These are phyloP conservation scores for Trichothecium roseum DNA, from an alignment of 2,329 filamentous ascomycete species.

Conservation along the genomic window DNA sequence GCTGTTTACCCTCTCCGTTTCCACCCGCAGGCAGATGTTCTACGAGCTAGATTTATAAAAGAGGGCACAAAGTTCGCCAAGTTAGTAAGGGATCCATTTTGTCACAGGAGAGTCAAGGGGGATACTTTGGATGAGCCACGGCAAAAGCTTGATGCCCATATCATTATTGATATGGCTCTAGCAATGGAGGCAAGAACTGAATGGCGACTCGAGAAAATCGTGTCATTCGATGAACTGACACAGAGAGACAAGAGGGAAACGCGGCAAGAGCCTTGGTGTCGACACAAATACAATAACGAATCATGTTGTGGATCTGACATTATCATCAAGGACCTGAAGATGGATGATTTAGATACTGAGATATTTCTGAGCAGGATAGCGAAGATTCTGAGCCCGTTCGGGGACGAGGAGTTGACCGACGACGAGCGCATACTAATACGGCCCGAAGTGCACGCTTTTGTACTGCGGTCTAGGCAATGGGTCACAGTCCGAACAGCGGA, in stretches of 20 bases:
- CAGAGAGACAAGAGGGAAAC: not conserved
- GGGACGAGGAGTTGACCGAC: constrained; percentile 3
- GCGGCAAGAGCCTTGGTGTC: not conserved
- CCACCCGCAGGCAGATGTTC: not conserved
- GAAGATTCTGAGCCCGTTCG: not conserved
- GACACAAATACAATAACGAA: not conserved
- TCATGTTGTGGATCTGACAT: constrained; percentile 4
- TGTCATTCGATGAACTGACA: not conserved
- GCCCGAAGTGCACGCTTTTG: constrained; percentile 6
- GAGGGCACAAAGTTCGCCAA: not conserved
- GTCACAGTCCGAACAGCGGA: constrained; percentile 5
- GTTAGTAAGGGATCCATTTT: not conserved
- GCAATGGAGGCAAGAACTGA: constrained; percentile 2
- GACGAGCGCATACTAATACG: constrained; percentile 5
- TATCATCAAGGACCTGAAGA: constrained; percentile 1
- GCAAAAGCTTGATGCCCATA: constrained; percentile 2
- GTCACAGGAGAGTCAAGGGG: not conserved
- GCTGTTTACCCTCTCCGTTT: constrained; percentile 5
- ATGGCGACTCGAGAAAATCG: not conserved
- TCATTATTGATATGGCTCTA: constrained; percentile 5
- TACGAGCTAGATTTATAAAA: not conserved
- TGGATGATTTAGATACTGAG: too few species aligned
- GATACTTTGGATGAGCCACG: constrained; percentile 2
- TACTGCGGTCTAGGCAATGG: constrained; percentile 7
- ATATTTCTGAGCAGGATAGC: too few species aligned